Evolutionary conservation across 176 grass and related monocot species (phyloP).

Genomic region (Neostapfia colusana): DNA sequence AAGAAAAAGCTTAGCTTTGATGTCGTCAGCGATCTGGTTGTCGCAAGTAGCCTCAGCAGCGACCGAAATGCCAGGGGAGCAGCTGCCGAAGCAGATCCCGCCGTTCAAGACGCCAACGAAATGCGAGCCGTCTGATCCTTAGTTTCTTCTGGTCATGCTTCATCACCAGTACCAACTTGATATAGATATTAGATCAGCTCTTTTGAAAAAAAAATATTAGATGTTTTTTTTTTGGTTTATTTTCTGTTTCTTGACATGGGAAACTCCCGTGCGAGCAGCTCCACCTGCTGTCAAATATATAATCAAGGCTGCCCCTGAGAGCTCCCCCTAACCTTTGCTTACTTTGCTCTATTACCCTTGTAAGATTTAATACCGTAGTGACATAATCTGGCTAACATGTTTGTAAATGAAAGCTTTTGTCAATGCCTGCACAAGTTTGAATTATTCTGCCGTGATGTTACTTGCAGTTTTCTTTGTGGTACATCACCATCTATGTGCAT

Average conservation of each 20-base stretch:
- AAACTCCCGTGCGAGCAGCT: conserved; percentile 55
- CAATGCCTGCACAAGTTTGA: neutral
- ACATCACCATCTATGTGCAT: neutral
- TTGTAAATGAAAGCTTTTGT: conserved; percentile 59
- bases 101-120: conserved; percentile 57
- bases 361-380: conserved; percentile 21
- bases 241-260: conserved; percentile 43
- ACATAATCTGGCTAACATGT: conserved; percentile 31
- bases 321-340: neutral
- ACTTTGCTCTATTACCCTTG: neutral
- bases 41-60: conserved; percentile 58
- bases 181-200: neutral
- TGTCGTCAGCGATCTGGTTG: conserved; percentile 80
- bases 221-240: conserved; percentile 2
- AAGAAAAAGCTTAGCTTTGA: conserved; percentile 70
- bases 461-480: neutral
- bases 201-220: neutral
- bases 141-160: neutral
- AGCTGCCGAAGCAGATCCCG: neutral
- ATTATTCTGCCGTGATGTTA: neutral
- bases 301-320: conserved; percentile 57
- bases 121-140: conserved; percentile 56
- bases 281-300: conserved; percentile 40
- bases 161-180: conserved; percentile 13
- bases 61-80: conserved; percentile 42